Conservation (phyloP, 169 alveolate species). For the Eimeria brunetti region DNA sequence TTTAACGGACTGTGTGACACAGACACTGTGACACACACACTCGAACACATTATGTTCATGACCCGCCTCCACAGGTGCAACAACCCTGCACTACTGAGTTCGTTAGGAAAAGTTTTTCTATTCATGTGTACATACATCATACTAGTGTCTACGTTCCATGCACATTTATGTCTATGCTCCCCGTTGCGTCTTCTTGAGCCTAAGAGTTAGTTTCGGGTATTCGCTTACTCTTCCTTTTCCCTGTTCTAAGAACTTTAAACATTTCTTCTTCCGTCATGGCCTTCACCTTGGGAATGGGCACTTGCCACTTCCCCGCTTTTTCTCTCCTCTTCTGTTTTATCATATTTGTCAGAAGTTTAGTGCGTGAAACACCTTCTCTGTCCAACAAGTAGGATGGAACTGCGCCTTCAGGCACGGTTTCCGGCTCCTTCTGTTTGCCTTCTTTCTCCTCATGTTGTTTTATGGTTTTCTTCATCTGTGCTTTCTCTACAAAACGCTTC, state of each 20-base stretch:
- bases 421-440: conserved; percentile 91
- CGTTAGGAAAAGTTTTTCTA: neutral
- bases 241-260: conserved; percentile 88
- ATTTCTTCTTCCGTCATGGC: conserved; percentile 94
- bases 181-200: neutral
- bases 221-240: conserved; percentile 84
- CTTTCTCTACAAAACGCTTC: conserved; percentile 98
- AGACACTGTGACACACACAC: neutral
- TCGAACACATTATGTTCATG: neutral
- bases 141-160: neutral
- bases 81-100: neutral
- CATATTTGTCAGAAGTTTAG: conserved; percentile 97
- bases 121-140: neutral
- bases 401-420: conserved; percentile 96
- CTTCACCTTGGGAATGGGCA: conserved; percentile 98
- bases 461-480: conserved; percentile 95
- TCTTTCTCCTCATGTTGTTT: conserved; percentile 96
- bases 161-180: neutral
- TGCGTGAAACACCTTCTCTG: conserved; percentile 97
- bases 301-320: conserved; percentile 99
- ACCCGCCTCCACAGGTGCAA: neutral
- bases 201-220: neutral
- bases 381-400: conserved; percentile 99
- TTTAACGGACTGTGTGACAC: neutral
- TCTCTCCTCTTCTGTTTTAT: conserved; percentile 99